Evolutionary conservation across 2,329 filamentous ascomycete species (phyloP), one percentile per base, ranked within the genome.

Genomic region (Chaetomium globosum): DNA sequence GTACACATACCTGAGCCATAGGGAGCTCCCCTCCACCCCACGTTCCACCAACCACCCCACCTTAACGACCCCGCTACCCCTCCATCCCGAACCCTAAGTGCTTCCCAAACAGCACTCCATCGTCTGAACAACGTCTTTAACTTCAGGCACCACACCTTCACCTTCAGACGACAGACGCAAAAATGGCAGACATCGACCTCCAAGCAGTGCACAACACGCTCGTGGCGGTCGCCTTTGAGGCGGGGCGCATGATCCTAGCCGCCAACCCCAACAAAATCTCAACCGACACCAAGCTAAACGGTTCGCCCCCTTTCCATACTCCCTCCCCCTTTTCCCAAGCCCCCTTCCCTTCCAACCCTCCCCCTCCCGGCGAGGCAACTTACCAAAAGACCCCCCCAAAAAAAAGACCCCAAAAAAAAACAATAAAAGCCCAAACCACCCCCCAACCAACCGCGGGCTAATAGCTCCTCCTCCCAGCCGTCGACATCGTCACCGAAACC

Each of bases 401-500:
- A 33, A 33, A 9, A 9, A 33, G n/a, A n/a, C n/a, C n/a, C n/a
- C n/a, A n/a, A 33, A 33, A 33, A 9, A 31, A 62, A 26, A 53
- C 36, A 21, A 21, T n/a, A n/a, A n/a, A n/a, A n/a, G n/a, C n/a
- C n/a, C n/a, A n/a, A n/a, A n/a, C n/a, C n/a, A n/a, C n/a, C n/a
- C n/a, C n/a, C 31, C 23, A 23, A 16, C 53, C 31, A 53, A 26
- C 9, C 28, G 6, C 39, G 6, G 3, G 39, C 39, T 43, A 7
- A 43, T 16, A 16, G 16, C 19, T 21, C 13, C 13, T 16, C 36
- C 57, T 28, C 16, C 55, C 70, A 89, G 87, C 87, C 61, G 85
- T 85, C 71, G 87, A 90, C 73, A 84, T 90, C 59, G 87, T 90
- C 51, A 90, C 87, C 28, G 87, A 89, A 74, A 84, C 85, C 23